Base-by-base conservation (phyloP, 2,329 filamentous ascomycete genomes). In the Aspergillus terreus region DNA sequence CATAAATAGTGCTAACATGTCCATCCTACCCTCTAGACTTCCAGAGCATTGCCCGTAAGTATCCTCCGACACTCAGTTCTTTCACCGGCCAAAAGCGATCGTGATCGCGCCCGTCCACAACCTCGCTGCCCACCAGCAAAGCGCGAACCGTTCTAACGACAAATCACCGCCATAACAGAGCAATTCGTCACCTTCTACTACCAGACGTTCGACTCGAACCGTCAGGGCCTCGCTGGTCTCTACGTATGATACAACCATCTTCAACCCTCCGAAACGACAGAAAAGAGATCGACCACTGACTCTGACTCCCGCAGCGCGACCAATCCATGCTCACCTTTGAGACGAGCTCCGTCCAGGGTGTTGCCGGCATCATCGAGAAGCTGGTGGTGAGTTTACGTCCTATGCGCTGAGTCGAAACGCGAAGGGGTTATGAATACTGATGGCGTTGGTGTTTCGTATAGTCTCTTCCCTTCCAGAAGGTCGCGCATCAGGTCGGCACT, bases 291-390 rank as follows among this genome's bases (percentile, higher is more conserved):
- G 43, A 62, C 41, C 4, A 17, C 6, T 36, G n/a, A 35, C 32
- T 47, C 25, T 55, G 35, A 57, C 15, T 33, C 43, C 43, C 51
- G 66, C 62, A 96, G 90, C 84, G 88, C 66, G 82, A 87, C 4
- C 73, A 86, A 55, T 97, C 94, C 45, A 95, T 96, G 88, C 81
- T 97, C 74, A 96, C 92, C 46, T 97, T 96, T 67, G 90, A 97
- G 81, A 85, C 81, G 44, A 63, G 77, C 42, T 84, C 86, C 12
- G 73, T 82, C 54, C 78, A 84, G 65, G 92, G 92, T 57, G 75
- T 76, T 33, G 67, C 62, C 21, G 69, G 70, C 30, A 96, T 99
- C 63, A 76, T 86, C 49, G 84, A 90, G 72, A 96, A 96, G 81
- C 82, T 97, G 56, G 70, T 73, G 54, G 92, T 97, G 78, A 63